These are phyloP conservation scores for Parachaetomium inaequale DNA, from an alignment of 495 filamentous ascomycete genomes.

Conservation along the genomic window DNA sequence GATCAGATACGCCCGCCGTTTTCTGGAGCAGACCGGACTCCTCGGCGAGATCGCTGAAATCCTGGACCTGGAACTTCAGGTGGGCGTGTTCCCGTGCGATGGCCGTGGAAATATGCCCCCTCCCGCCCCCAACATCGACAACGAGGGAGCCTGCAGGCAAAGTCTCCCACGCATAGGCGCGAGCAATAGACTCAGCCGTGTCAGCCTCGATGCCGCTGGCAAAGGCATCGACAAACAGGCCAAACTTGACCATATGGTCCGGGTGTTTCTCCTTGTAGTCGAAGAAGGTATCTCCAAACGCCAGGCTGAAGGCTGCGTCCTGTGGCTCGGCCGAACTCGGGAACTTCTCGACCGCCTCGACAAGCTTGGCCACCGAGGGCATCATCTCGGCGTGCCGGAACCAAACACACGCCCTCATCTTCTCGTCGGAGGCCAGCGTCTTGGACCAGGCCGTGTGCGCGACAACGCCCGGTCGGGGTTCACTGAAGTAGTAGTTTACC, in stretches of 20 bases:
- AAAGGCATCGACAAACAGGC: slow-evolving; percentile 15
- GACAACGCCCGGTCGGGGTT: slow-evolving; percentile 29
- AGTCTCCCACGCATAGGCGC: slow-evolving; percentile 18
- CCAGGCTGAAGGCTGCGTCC: slow-evolving; percentile 33
- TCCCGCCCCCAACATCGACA: slow-evolving; percentile 42
- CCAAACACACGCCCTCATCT: slow-evolving; percentile 23
- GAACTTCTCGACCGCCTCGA: slow-evolving; percentile 60
- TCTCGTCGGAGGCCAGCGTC: slow-evolving; percentile 21
- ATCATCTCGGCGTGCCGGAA: slow-evolving; percentile 49
- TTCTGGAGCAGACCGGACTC: neutral
- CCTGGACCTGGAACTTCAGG: slow-evolving; percentile 40
- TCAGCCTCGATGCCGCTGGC: slow-evolving; percentile 13
- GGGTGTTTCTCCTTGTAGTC: slow-evolving; percentile 22
- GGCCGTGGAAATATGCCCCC: slow-evolving; percentile 38
- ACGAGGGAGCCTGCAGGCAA: slow-evolving; percentile 28
- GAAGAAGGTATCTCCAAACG: slow-evolving; percentile 30
- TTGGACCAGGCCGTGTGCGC: slow-evolving; percentile 35
- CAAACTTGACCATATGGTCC: slow-evolving; percentile 21
- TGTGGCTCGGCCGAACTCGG: slow-evolving; percentile 25
- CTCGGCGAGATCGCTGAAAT: slow-evolving; percentile 24
- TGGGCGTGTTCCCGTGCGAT: slow-evolving; percentile 34
- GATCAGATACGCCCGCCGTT: slow-evolving; percentile 7
- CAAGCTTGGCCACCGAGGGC: slow-evolving; percentile 75
- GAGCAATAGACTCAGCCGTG: slow-evolving; percentile 15
- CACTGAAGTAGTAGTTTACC: slow-evolving; percentile 35